Evolutionary conservation across 208 protist genomes (phyloP), one percentile per base, ranked within the genome.

Genomic region (Porcisia deanei): DNA sequence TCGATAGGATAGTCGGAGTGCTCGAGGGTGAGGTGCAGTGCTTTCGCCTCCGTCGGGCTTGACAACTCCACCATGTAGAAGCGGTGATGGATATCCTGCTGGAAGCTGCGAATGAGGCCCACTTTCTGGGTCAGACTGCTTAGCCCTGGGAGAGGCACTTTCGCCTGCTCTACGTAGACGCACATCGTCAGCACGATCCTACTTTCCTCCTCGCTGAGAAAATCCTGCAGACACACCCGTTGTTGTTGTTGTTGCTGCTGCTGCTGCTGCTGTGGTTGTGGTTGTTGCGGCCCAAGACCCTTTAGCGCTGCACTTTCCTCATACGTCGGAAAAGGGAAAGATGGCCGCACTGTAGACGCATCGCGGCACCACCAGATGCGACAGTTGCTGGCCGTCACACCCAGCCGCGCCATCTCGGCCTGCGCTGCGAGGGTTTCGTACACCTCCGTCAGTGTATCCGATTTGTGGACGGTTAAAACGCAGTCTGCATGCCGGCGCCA

Each of bases 381-480:
- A 52, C 81, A 88, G 55, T 73, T 82, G 5, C 37, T 65, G 8
- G 71, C 53, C n/a, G 73, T 84, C 54, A 92, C 64, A 39, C 81
- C 63, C 22, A 76, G 68, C 30, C 59, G 72, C n/a, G 39, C 65
- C 37, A 91, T 47, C 43, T 73, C 45, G 30, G 76, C 77, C 69
- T 89, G 78, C 47, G 73, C 70, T 22, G 84, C 84, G 12, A 96
- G 63, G 16, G 71, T 61, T 73, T 88, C 81, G 69, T 94, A 94
- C 55, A 93, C 77, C 5, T 59, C 52, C 12, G 55, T 53, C 25
- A 96, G 57, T 3, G 84, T 65, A 59, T 89, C 86, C 1, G 76
- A 79, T 73, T 94, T 94, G 39, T 81, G 67, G 43, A 92, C 70
- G 30, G 90, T 81, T 53, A 96, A 43, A 30, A 83, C 80, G 57